These are phyloP conservation scores for Fusarium udum DNA, from an alignment of 2,329 filamentous ascomycete species.

Conservation along the genomic window DNA sequence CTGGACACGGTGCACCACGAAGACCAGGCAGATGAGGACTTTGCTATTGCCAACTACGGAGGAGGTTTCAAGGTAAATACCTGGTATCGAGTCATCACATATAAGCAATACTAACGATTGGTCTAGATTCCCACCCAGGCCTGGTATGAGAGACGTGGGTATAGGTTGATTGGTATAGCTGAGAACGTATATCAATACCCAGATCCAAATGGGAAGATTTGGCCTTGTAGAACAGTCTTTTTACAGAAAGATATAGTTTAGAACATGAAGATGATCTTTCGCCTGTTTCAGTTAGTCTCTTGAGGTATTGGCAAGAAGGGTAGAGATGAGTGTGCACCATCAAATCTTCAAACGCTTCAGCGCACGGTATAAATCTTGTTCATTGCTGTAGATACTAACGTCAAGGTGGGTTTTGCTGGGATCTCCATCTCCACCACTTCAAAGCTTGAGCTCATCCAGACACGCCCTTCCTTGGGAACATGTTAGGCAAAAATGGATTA, in stretches of 20 bases:
- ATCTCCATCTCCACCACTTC: no score
- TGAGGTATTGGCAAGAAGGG: no score
- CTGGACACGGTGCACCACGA: background rate
- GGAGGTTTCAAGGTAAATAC: background rate
- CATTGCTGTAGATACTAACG: no score
- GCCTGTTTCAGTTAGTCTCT: no score
- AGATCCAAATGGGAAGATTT: accelerated
- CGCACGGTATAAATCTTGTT: no score
- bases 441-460: no score
- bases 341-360: no score
- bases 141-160: background rate
- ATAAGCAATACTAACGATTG: accelerated
- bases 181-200: background rate
- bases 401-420: no score
- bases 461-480: no score
- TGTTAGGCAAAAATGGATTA: no score
- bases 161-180: background rate
- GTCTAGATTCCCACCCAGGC: background rate
- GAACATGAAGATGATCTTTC: background rate
- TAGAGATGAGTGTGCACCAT: no score
- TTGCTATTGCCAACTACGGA: background rate
- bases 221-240: background rate
- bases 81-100: accelerated
- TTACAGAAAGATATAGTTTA: background rate
- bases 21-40: background rate